These are phyloP conservation scores for Domatiomyces globalis DNA, from an alignment of 2,329 filamentous ascomycete species.

Conservation along the genomic window DNA sequence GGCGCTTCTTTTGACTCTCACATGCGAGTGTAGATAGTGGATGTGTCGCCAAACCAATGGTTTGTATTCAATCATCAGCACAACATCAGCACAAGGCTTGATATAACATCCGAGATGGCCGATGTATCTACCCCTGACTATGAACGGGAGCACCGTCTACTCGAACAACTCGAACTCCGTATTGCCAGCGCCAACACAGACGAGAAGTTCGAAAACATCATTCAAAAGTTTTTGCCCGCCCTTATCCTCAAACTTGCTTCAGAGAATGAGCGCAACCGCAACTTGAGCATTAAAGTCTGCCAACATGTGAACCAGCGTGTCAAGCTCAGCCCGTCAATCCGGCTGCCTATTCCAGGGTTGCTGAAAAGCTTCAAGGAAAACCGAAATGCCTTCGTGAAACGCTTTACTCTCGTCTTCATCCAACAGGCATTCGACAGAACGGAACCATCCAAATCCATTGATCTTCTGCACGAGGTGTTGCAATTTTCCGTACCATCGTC, in stretches of 20 bases:
- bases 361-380: slow-evolving; percentile 80
- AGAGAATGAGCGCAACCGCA: slow-evolving; percentile 63
- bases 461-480: slow-evolving; percentile 57
- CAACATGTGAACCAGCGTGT: slow-evolving; percentile 56
- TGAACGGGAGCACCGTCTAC: slow-evolving; percentile 63
- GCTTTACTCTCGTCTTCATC: slow-evolving; percentile 79
- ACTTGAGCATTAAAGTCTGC: slow-evolving; percentile 59
- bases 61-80: not conserved
- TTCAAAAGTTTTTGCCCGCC: slow-evolving; percentile 66
- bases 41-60: not conserved
- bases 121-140: slow-evolving; percentile 25
- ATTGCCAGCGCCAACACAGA: slow-evolving; percentile 76
- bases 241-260: slow-evolving; percentile 77
- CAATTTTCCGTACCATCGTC: slow-evolving; percentile 40
- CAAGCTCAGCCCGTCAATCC: slow-evolving; percentile 46
- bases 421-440: slow-evolving; percentile 63
- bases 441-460: slow-evolving; percentile 48
- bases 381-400: slow-evolving; percentile 59
- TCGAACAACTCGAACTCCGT: slow-evolving; percentile 72
- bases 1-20: not conserved
- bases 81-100: not conserved
- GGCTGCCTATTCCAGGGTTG: slow-evolving; percentile 70
- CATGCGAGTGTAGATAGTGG: not conserved
- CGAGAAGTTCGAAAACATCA: slow-evolving; percentile 60
- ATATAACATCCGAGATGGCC: not conserved